Evolutionary conservation across 768 basidiomycete genomes (phyloP).

Genomic region (Atractiella rhizophila): DNA sequence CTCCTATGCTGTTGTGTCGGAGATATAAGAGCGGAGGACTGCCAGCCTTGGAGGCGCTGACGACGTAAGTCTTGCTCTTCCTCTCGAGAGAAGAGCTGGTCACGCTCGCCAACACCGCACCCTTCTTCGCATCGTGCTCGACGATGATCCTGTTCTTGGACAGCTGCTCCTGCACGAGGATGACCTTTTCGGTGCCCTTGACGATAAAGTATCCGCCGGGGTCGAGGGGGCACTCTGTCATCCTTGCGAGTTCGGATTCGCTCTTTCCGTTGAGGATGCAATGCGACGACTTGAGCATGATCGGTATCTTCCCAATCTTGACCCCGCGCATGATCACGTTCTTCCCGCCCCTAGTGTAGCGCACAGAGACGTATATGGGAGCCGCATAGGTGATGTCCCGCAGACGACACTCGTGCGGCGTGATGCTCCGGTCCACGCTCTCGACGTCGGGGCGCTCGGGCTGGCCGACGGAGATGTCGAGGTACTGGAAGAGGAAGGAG

Average conservation of each 20-base stretch:
- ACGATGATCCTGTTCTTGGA: constrained; percentile 99
- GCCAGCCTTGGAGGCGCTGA: constrained; percentile 76
- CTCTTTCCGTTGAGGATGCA: constrained; percentile 59
- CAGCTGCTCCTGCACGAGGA: constrained; percentile 90
- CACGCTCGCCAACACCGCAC: constrained; percentile 29
- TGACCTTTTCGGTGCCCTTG: constrained; percentile 97
- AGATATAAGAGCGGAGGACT: too few relatives aligned
- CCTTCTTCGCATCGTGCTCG: constrained; percentile 56
- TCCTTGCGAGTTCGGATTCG: constrained; percentile 61
- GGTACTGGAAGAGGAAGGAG: constrained; percentile 78
- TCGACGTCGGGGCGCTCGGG: constrained; percentile 69
- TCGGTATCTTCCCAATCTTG: constrained; percentile 69
- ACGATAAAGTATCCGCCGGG: constrained; percentile 99
- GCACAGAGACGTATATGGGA: constrained; percentile 74
- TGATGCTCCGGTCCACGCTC: constrained; percentile 52
- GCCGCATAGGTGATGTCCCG: constrained; percentile 87
- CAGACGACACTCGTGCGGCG: constrained; percentile 88
- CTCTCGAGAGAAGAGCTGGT: constrained; percentile 28
- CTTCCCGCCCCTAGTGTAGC: constrained; percentile 74
- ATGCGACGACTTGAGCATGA: constrained; percentile 89
- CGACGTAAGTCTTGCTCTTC: constrained; percentile 94
- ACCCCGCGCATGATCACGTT: constrained; percentile 62
- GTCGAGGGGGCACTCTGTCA: constrained; percentile 92
- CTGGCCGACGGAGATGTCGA: constrained; percentile 74
- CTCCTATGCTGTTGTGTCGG: constrained; percentile 87